phyloP scores from a whole-genome alignment of 2,329 filamentous ascomycete genomes.

The Phoma sp. region DNA sequence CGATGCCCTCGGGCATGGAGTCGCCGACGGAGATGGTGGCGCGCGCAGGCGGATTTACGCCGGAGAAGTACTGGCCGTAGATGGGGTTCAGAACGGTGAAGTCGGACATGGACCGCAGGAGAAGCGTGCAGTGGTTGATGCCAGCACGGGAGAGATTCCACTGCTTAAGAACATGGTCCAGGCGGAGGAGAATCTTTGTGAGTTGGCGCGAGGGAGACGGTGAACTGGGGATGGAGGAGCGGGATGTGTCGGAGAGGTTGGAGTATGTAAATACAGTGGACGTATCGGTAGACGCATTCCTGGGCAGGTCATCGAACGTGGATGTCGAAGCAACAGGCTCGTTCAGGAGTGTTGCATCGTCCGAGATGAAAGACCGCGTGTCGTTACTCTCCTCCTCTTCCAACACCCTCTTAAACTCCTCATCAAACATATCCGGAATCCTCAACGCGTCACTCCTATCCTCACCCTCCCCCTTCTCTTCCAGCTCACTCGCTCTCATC shows the following conservation, averaged over 20 bases:
- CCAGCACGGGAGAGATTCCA: slow-evolving; percentile 33
- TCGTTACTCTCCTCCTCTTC: slow-evolving; percentile 11
- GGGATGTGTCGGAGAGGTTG: slow-evolving; percentile 31
- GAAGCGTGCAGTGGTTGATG: slow-evolving; percentile 62
- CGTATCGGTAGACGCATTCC: slow-evolving; percentile 33
- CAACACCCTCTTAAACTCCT: slow-evolving; percentile 60
- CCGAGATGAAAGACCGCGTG: slow-evolving; percentile 4
- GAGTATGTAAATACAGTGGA: slow-evolving; percentile 58
- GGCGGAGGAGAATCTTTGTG: slow-evolving; percentile 48
- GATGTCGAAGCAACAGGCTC: not conserved
- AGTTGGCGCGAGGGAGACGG: slow-evolving; percentile 42
- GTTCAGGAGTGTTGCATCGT: slow-evolving; percentile 14
- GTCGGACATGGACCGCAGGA: slow-evolving; percentile 80
- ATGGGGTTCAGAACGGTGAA: slow-evolving; percentile 77
- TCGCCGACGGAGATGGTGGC: slow-evolving; percentile 82
- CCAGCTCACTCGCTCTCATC: slow-evolving; percentile 65
- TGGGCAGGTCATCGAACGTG: slow-evolving; percentile 20
- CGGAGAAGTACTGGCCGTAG: slow-evolving; percentile 77
- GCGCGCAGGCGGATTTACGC: slow-evolving; percentile 83
- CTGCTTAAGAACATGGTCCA: slow-evolving; percentile 37
- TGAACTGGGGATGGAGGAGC: not conserved
- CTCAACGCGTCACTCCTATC: slow-evolving; percentile 51
- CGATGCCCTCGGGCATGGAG: slow-evolving; percentile 65
- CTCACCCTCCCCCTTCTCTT: slow-evolving; percentile 49
- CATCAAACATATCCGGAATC: slow-evolving; percentile 72